Percentiles rank a stretch among this genome's conserved stretches.
These are phyloP conservation scores for Ceratocystis huliohia DNA, from an alignment of 2,329 filamentous ascomycete species.

Conservation along the genomic window DNA sequence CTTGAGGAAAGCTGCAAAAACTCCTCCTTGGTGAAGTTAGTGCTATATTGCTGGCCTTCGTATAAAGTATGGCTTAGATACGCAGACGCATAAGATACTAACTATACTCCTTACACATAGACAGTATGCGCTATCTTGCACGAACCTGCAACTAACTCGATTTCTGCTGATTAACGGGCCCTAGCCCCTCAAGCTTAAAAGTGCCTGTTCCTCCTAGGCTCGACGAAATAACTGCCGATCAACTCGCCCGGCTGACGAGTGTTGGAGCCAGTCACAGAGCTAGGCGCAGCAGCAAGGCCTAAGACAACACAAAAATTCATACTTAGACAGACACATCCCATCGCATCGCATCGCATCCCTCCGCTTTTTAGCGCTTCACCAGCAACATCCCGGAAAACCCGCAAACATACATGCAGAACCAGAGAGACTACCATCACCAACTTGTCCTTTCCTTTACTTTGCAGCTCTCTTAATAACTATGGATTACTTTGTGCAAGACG, in stretches of 20 bases:
- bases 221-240: background rate
- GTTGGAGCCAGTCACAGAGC: background rate
- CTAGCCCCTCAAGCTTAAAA: background rate
- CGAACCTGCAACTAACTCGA: too few species aligned
- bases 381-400: background rate
- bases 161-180: background rate
- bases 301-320: background rate
- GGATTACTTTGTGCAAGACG: slow-evolving; percentile 31
- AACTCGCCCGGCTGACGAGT: background rate
- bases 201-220: background rate
- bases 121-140: too few species aligned
- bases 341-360: background rate
- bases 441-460: background rate
- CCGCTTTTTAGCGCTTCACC: background rate
- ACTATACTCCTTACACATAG: too few species aligned
- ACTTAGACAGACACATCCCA: background rate
- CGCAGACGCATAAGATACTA: background rate
- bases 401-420: background rate
- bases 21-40: background rate
- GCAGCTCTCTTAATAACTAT: slow-evolving; percentile 22
- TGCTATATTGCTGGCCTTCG: background rate
- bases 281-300: background rate
- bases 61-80: background rate
- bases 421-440: background rate
- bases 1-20: background rate